Evolutionary conservation across 2,329 filamentous ascomycete species (phyloP).

Genomic region (Arthroderma sp.): DNA sequence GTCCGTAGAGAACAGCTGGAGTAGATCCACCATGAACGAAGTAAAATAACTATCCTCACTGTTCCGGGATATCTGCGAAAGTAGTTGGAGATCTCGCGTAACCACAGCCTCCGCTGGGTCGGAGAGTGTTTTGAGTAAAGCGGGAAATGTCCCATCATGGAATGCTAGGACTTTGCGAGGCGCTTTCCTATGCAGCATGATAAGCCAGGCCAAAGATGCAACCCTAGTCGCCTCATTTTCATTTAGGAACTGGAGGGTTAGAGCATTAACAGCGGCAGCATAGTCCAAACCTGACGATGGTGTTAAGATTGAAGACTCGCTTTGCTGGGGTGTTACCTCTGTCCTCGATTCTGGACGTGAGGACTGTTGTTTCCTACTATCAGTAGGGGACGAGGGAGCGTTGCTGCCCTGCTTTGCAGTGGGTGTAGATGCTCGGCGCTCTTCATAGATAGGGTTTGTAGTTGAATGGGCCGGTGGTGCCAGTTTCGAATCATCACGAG

Average conservation of each 20-base stretch:
- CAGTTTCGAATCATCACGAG: conserved; percentile 27
- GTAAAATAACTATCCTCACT: conserved; percentile 96
- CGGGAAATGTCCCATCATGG: conserved; percentile 94
- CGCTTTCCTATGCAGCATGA: conserved; percentile 94
- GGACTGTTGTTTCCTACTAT: conserved; percentile 20
- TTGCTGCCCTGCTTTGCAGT: conserved; percentile 13
- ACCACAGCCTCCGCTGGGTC: conserved; percentile 93
- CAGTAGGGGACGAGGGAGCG: conserved; percentile 17
- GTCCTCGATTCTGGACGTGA: conserved; percentile 17
- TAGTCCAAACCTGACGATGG: conserved; percentile 69
- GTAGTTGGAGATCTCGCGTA: conserved; percentile 78
- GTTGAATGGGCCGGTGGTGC: conserved; percentile 27
- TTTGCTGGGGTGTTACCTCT: conserved; percentile 31
- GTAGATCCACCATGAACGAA: conserved; percentile 92
- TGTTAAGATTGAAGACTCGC: conserved; percentile 33
- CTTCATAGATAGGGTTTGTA: conserved; percentile 14
- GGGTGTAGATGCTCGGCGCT: conserved; percentile 31
- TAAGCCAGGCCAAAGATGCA: conserved; percentile 86
- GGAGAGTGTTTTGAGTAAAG: conserved; percentile 86
- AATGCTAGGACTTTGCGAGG: conserved; percentile 87
- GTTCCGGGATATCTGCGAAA: conserved; percentile 92
- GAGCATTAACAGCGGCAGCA: conserved; percentile 79
- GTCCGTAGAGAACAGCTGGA: conserved; percentile 93
- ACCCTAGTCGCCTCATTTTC: conserved; percentile 94
- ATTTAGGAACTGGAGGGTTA: conserved; percentile 88